These are phyloP conservation scores for Aspergillus avenaceus DNA, from an alignment of 495 filamentous ascomycete genomes.

Conservation along the genomic window DNA sequence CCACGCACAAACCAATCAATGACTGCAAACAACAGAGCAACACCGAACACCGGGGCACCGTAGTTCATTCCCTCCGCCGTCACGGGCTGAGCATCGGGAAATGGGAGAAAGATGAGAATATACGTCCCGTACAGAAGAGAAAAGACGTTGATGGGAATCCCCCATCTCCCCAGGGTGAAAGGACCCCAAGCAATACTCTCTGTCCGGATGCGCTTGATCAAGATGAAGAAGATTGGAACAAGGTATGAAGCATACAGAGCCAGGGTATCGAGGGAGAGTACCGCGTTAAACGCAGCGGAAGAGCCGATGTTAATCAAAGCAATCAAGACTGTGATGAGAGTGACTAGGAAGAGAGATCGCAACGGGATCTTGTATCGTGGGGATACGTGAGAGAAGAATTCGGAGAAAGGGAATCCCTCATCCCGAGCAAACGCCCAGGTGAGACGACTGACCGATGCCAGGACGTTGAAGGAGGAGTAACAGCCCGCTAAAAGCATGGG, in stretches of 20 bases:
- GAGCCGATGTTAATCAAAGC: conserved; percentile 51
- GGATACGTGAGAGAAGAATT: conserved; percentile 42
- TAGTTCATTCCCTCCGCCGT: conserved; percentile 44
- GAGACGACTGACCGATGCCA: conserved; percentile 51
- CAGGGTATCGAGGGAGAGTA: conserved; percentile 45
- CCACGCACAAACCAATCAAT: conserved; percentile 40
- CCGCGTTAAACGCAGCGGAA: conserved; percentile 44
- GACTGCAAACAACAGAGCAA: conserved; percentile 34
- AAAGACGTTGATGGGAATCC: conserved; percentile 38
- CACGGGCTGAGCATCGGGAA: conserved; percentile 37
- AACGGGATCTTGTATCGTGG: conserved; percentile 43
- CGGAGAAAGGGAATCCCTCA: conserved; percentile 52
- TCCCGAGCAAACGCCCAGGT: conserved; percentile 61
- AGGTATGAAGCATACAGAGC: conserved; percentile 50
- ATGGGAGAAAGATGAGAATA: conserved; percentile 41
- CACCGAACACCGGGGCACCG: conserved; percentile 37
- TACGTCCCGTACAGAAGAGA: conserved; percentile 38
- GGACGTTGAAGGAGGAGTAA: conserved; percentile 21
- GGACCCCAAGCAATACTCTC: conserved; percentile 24
- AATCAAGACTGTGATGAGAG: conserved; percentile 31
- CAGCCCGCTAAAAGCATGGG: not conserved
- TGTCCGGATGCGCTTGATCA: conserved; percentile 23
- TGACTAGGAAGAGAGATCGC: conserved; percentile 38
- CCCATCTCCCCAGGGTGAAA: conserved; percentile 30
- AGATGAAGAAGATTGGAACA: conserved; percentile 40